Base-by-base conservation (phyloP, 75 land plant genomes). In the Selaginella tamariscina region DNA sequence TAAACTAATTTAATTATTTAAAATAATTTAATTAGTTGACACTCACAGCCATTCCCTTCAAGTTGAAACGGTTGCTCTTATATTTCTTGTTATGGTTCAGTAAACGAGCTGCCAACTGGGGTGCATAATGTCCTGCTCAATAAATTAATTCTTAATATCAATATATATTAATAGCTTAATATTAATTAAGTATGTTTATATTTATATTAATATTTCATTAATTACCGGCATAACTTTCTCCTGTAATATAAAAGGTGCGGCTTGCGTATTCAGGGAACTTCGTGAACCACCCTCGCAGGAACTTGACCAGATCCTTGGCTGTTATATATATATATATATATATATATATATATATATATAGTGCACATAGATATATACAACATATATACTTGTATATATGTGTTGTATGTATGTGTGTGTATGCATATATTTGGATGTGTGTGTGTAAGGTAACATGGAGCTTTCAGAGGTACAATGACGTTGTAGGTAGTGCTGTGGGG, bases 141-240 rank as follows among this genome's bases (percentile, higher is more conserved):
- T 15, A 39, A 15, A 39, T 39, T 39, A 39, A 5, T 39, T 5
- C 5, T 39, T 5, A 15, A 39, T 39, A 39, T 39, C 5, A 39
- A 15, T n/a, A n/a, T n/a, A n/a, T n/a, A n/a, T n/a, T n/a, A n/a
- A n/a, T n/a, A n/a, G n/a, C n/a, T n/a, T n/a, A n/a, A n/a, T n/a
- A n/a, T n/a, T n/a, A n/a, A n/a, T n/a, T n/a, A n/a, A n/a, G n/a
- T n/a, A n/a, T n/a, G n/a, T n/a, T n/a, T n/a, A n/a, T n/a, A n/a
- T n/a, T n/a, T n/a, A n/a, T n/a, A n/a, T n/a, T n/a, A n/a, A n/a
- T n/a, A n/a, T n/a, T n/a, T n/a, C n/a, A n/a, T n/a, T n/a, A n/a
- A n/a, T 59, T 59, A 59, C 62, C 62, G 8, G 62, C 62, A 23
- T 59, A 59, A n/a, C 62, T 59, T 26, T 59, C 62, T 26, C 62